Base-by-base conservation (phyloP, 169 alveolate species). In the Babesia microti region DNA sequence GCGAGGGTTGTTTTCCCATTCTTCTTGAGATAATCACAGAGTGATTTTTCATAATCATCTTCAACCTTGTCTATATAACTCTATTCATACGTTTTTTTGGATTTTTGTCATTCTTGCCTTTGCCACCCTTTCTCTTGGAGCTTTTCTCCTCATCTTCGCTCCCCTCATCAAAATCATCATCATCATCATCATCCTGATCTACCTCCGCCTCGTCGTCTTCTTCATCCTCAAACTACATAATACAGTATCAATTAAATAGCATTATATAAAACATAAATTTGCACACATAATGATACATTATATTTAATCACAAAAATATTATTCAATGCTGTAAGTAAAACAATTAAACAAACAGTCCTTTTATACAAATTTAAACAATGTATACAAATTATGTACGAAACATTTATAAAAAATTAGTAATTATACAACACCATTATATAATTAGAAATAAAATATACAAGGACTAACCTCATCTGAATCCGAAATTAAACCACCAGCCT, bases 151-250 rank as follows among this genome's bases (percentile, higher is more conserved):
- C 84, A 7, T 73, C 79, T 6, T 33, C 78, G 19, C 70, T 50
- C 12, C 73, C 79, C 7, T 69, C 85, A 6, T 63, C 53, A 3
- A 42, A 78, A 33, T 60, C 85, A 14, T 65, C 84, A 11, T 74
- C 81, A 18, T 65, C 87, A 1, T 65, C 89, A 12, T 59, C 82
- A 0, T 49, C 80, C n/a, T 50, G 74, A 0, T 46, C 76, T 0
- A 53, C 89, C 14, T 74, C 86, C 3, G 73, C 89, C 7, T 71
- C 52, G 43, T 72, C 81, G 21, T 81, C 92, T 1, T 83, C 93
- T 0, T 74, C 91, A 26, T 75, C 74, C 28, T 70, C 89, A n/a
- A 70, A 55, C 23, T n/a, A n/a, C n/a, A n/a, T n/a, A n/a, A n/a
- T n/a, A n/a, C n/a, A n/a, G n/a, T n/a, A n/a, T n/a, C n/a, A n/a